These are phyloP conservation scores for Geosmithia morbida DNA, from an alignment of 2,329 filamentous ascomycete species.

Conservation along the genomic window DNA sequence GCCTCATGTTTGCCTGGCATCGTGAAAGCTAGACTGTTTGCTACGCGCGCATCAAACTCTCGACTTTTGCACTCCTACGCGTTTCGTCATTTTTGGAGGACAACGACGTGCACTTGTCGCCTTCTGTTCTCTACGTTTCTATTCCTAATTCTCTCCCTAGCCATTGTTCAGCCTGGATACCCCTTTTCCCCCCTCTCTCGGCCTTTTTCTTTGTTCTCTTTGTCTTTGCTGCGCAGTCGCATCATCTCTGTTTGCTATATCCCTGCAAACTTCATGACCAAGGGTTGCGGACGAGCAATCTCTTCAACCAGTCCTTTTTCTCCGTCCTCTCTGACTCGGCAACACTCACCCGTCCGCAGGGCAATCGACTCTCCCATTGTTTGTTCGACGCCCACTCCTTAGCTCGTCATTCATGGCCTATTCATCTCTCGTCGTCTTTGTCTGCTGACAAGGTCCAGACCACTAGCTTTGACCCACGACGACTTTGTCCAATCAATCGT, in stretches of 20 bases:
- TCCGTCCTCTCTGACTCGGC: neutral
- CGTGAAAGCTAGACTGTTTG: neutral
- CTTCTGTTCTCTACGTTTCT: neutral
- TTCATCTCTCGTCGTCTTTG: neutral
- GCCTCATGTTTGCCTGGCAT: neutral
- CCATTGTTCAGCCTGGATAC: neutral
- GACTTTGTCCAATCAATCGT: neutral
- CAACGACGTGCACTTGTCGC: neutral
- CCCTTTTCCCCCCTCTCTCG: no score
- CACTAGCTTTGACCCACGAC: neutral
- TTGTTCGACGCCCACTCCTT: neutral
- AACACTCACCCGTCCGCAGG: neutral
- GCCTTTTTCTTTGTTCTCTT: conserved; percentile 1
- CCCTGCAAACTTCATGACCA: neutral
- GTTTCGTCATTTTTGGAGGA: neutral
- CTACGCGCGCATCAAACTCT: neutral
- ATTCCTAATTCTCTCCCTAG: neutral
- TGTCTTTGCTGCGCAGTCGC: neutral
- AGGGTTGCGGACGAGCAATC: neutral
- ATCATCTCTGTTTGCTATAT: neutral
- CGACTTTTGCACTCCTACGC: neutral
- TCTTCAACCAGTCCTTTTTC: neutral
- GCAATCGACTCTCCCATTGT: neutral
- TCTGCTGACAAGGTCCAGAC: neutral
- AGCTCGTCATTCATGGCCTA: neutral